Percentiles rank a stretch among this genome's conserved stretches.
These are phyloP conservation scores for Stagonosporopsis rhizophila DNA, from an alignment of 2,329 filamentous ascomycete species.

Conservation along the genomic window DNA sequence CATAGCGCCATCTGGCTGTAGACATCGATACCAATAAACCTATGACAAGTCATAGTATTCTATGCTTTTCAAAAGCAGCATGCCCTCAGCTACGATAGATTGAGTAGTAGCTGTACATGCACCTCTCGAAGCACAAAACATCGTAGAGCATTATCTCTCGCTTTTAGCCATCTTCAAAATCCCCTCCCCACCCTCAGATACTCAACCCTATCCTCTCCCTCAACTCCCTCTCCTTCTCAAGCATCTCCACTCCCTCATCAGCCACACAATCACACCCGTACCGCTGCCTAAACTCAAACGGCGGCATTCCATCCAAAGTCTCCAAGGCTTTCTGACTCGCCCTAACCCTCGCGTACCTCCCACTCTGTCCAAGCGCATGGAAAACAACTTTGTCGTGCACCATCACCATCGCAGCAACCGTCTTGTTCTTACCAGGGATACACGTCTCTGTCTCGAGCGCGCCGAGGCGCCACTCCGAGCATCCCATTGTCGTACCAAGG, in stretches of 20 bases:
- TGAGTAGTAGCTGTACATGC: background rate
- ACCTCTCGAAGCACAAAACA: background rate
- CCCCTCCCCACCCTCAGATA: conserved; percentile 15
- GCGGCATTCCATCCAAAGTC: conserved; percentile 57
- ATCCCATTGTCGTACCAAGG: conserved; percentile 70
- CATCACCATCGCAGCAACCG: conserved; percentile 74
- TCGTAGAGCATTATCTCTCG: no score
- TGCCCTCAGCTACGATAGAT: background rate
- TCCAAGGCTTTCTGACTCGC: conserved; percentile 67
- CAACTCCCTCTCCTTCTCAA: conserved; percentile 19
- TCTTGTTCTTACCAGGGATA: conserved; percentile 51
- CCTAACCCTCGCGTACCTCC: conserved; percentile 74
- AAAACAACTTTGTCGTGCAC: conserved; percentile 76
- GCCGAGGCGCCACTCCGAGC: conserved; percentile 62
- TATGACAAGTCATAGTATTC: background rate
- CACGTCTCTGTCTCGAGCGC: conserved; percentile 52
- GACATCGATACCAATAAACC: background rate
- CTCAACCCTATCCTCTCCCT: conserved; percentile 28
- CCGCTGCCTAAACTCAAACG: conserved; percentile 64
- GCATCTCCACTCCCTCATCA: conserved; percentile 10
- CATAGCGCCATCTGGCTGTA: background rate
- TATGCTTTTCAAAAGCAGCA: background rate
- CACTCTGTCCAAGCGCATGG: conserved; percentile 66
- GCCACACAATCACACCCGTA: conserved; percentile 70
- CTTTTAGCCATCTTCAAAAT: background rate